Percentiles rank a stretch among this genome's conserved stretches.
Conservation (phyloP, 768 basidiomycete species). For the Mycena polygramma region DNA sequence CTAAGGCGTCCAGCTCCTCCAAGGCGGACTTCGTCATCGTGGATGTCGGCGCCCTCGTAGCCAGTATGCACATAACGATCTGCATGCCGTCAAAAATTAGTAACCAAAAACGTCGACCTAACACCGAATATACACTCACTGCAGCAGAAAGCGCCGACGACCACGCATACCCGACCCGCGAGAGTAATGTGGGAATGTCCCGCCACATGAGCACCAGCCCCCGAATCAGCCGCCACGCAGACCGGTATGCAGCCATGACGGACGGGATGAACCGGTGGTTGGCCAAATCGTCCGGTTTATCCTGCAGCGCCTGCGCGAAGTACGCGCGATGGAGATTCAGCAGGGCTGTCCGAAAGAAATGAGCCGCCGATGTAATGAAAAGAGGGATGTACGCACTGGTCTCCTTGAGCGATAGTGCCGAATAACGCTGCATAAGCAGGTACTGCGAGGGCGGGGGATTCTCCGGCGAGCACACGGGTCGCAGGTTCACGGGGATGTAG, state of each 20-base stretch:
- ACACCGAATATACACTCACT: conserved; percentile 54
- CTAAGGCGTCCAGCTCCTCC: conserved; percentile 60
- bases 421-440: conserved; percentile 57
- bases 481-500: conserved; percentile 61
- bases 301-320: conserved; percentile 75
- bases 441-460: conserved; percentile 37
- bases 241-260: conserved; percentile 79
- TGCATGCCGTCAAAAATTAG: conserved; percentile 40
- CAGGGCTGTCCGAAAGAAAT: conserved; percentile 55
- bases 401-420: conserved; percentile 63
- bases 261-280: conserved; percentile 77
- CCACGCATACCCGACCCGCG: conserved; percentile 69
- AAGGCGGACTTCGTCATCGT: conserved; percentile 61
- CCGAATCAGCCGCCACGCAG: conserved; percentile 75
- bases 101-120: not conserved
- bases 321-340: conserved; percentile 77
- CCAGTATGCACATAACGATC: conserved; percentile 72
- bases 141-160: conserved; percentile 75
- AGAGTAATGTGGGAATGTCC: conserved; percentile 54
- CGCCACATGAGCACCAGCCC: conserved; percentile 60
- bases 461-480: conserved; percentile 48
- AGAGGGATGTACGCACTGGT: conserved; percentile 51
- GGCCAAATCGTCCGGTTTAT: conserved; percentile 67
- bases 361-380: not conserved
- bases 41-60: conserved; percentile 62